Conservation (phyloP, 2,329 filamentous ascomycete genomes). For the Beauveria asiatica region DNA sequence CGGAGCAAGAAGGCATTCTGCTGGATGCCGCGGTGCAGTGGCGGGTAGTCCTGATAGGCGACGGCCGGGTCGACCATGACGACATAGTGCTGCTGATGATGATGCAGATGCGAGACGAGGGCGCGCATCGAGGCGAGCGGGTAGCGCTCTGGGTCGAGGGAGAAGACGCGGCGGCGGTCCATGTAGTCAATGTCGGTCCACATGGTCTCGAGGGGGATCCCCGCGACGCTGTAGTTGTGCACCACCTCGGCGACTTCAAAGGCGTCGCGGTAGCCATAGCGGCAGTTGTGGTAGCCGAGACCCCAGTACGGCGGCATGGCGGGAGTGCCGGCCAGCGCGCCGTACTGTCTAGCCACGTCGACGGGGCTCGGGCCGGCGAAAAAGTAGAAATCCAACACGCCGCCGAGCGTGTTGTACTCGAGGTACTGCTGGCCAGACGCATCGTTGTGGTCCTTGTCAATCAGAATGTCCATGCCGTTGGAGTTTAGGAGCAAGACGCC, state of each 20-base stretch:
- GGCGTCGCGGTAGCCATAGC: constrained; percentile 60
- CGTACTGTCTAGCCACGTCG: constrained; percentile 63
- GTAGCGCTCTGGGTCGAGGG: constrained; percentile 55
- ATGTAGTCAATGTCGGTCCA: constrained; percentile 38
- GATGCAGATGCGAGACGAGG: constrained; percentile 58
- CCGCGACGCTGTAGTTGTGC: constrained; percentile 55
- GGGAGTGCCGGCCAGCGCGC: constrained; percentile 58
- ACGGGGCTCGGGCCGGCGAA: constrained; percentile 62
- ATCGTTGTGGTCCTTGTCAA: constrained; percentile 47
- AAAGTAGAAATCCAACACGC: constrained; percentile 75
- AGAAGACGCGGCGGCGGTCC: constrained; percentile 41
- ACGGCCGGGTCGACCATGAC: constrained; percentile 70
- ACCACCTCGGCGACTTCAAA: constrained; percentile 61
- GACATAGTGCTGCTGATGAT: constrained; percentile 59
- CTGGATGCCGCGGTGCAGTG: constrained; percentile 32
- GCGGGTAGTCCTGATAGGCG: constrained; percentile 46
- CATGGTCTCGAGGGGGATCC: constrained; percentile 53
- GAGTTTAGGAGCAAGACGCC: constrained; percentile 73
- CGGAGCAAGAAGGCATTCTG: constrained; percentile 38
- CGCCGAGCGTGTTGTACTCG: constrained; percentile 76
- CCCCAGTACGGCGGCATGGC: constrained; percentile 77
- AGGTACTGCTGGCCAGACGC: constrained; percentile 50
- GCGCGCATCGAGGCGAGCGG: constrained; percentile 54
- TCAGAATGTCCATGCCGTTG: constrained; percentile 65
- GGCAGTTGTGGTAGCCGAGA: constrained; percentile 73